Conservation (phyloP, 345 rosid genomes). For the Eucalyptus urophylla region DNA sequence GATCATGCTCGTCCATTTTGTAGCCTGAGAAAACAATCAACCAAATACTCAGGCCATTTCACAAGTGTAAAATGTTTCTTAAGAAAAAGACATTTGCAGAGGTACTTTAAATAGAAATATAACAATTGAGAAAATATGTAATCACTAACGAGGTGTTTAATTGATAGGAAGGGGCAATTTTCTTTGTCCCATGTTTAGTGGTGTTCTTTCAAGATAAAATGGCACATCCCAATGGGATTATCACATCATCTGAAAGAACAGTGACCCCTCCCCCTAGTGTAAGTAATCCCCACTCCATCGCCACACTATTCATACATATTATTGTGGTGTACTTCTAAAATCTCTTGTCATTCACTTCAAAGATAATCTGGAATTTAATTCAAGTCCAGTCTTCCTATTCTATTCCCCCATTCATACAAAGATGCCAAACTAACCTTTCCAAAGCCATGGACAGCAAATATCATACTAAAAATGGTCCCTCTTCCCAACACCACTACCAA, state of each 20-base stretch:
- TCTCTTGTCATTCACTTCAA: not conserved
- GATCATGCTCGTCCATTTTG: constrained; percentile 62
- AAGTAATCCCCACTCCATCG: not conserved
- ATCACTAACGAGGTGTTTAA: not conserved
- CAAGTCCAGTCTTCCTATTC: not conserved
- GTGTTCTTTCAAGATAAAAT: not conserved
- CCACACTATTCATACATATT: not conserved
- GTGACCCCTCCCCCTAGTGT: not conserved
- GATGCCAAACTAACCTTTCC: not conserved
- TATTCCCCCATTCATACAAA: not conserved
- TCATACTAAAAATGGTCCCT: not conserved
- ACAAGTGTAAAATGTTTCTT: not conserved
- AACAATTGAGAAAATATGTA: not conserved
- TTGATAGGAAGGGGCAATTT: not conserved
- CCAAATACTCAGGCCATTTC: not conserved
- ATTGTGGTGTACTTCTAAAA: not conserved
- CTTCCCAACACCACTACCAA: not conserved
- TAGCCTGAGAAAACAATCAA: constrained; percentile 30
- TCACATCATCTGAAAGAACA: not conserved
- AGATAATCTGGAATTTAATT: not conserved
- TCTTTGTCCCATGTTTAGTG: not conserved
- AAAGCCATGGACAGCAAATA: not conserved
- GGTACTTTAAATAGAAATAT: not conserved
- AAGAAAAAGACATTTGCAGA: not conserved
- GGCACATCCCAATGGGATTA: not conserved